A percentile compares a stretch with the other conserved stretches of the same genome.
Evolutionary conservation across 2,329 filamentous ascomycete genomes (phyloP).

Genomic region (Fusarium fujikuroi): DNA sequence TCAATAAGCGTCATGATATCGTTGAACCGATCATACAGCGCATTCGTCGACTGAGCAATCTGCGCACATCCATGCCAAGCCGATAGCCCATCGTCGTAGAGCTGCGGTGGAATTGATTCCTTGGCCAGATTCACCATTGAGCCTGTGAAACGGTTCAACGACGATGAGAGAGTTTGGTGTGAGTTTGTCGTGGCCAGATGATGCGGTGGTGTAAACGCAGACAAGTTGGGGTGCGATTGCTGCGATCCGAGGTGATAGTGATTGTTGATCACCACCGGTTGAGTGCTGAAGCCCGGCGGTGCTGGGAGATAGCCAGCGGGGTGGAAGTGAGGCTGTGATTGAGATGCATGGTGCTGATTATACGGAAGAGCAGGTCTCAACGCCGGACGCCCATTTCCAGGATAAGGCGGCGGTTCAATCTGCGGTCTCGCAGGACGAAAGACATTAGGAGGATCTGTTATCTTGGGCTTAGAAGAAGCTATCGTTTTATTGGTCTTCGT

Average conservation of each 20-base stretch:
- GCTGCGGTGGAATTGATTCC: conserved; percentile 52
- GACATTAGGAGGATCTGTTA: conserved; percentile 15
- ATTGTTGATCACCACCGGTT: conserved; percentile 62
- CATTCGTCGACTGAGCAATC: conserved; percentile 57
- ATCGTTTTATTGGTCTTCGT: not conserved
- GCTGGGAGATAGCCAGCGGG: conserved; percentile 40
- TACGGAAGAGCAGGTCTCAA: conserved; percentile 22
- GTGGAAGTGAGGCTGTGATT: conserved; percentile 40
- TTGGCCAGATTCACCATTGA: conserved; percentile 58
- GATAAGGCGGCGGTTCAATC: not conserved
- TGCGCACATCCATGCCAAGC: conserved; percentile 55
- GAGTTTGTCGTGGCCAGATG: not conserved
- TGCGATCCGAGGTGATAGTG: conserved; percentile 57
- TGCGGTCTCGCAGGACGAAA: conserved; percentile 4
- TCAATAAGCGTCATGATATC: conserved; percentile 79
- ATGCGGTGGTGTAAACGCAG: not conserved
- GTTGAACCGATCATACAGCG: conserved; percentile 72
- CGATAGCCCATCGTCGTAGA: conserved; percentile 57
- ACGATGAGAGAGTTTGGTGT: conserved; percentile 24
- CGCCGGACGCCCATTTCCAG: not conserved
- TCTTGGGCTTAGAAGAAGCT: conserved; percentile 1
- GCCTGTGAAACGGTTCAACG: conserved; percentile 50
- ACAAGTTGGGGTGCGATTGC: conserved; percentile 1
- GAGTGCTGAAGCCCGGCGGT: conserved; percentile 43
- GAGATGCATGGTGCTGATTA: conserved; percentile 34